Conservation (phyloP, 1,284 basidiomycete species). For the Tilletia setariae region DNA sequence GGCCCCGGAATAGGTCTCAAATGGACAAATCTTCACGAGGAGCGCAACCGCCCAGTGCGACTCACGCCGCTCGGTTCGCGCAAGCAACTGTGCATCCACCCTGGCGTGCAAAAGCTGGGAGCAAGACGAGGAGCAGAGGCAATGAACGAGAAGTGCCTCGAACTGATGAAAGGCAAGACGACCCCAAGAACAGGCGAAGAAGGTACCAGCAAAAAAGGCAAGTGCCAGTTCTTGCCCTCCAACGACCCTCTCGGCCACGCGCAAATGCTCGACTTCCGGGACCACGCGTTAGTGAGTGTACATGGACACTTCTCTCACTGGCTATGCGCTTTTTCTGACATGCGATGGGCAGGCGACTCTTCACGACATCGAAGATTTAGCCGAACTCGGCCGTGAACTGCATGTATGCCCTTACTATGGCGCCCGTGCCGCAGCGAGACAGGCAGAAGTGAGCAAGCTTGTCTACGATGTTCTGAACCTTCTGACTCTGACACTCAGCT, state of each 20-base stretch:
- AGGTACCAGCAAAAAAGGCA: slow-evolving; percentile 61
- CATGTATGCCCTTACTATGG: slow-evolving; percentile 91
- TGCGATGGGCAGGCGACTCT: neutral
- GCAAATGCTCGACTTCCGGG: slow-evolving; percentile 78
- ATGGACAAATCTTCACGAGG: slow-evolving; percentile 5
- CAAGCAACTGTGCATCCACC: slow-evolving; percentile 89
- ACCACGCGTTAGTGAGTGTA: slow-evolving; percentile 72
- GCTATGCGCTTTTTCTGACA: neutral
- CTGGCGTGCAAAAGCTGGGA: slow-evolving; percentile 64
- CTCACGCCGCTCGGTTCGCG: slow-evolving; percentile 70
- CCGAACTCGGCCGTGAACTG: slow-evolving; percentile 65
- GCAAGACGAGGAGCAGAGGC: slow-evolving; percentile 62
- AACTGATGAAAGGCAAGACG: slow-evolving; percentile 65
- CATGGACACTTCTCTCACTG: neutral
- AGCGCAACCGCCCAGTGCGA: slow-evolving; percentile 23
- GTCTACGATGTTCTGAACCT: slow-evolving; percentile 92
- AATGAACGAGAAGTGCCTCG: slow-evolving; percentile 86
- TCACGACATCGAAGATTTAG: slow-evolving; percentile 97
- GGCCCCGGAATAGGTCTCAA: neutral
- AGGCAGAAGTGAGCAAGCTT: slow-evolving; percentile 84
- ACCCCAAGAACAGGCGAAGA: slow-evolving; percentile 13
- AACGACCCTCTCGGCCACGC: slow-evolving; percentile 45
- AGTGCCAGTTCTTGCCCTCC: slow-evolving; percentile 76
- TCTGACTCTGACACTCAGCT: slow-evolving; percentile 61
- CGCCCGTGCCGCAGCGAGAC: slow-evolving; percentile 76